Evolutionary conservation across 257 asterid species (phyloP).

Genomic region (Gentiana macrophylla): DNA sequence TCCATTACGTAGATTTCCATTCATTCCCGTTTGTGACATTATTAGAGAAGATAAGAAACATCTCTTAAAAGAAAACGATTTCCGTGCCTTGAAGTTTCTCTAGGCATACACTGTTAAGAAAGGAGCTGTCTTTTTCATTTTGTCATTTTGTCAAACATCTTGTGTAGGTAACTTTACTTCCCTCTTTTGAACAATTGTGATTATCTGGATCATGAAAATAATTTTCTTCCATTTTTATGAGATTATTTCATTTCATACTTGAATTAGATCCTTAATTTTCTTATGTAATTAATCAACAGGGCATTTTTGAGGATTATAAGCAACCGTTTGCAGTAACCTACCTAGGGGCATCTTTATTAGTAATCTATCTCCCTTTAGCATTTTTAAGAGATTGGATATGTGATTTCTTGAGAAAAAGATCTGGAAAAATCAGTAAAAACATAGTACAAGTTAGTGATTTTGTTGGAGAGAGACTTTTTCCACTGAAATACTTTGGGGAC

Average conservation of each 20-base stretch:
- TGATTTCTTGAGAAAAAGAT: slow-evolving; percentile 39
- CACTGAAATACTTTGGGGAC: slow-evolving; percentile 52
- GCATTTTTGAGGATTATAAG: slow-evolving; percentile 78
- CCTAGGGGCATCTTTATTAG: slow-evolving; percentile 95
- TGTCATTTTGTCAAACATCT: too few species aligned
- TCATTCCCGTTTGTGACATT: too few species aligned
- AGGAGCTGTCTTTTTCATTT: too few species aligned
- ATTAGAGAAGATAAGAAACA: too few species aligned
- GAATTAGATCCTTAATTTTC: not conserved
- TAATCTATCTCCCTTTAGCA: slow-evolving; percentile 86
- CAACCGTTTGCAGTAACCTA: slow-evolving; percentile 99
- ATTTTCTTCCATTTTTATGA: not conserved
- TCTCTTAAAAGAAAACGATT: too few species aligned
- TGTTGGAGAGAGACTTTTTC: slow-evolving; percentile 26
- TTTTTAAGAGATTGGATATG: slow-evolving; percentile 64
- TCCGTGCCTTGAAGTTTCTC: too few species aligned
- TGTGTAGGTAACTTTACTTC: too few species aligned
- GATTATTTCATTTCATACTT: not conserved
- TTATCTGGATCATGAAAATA: not conserved
- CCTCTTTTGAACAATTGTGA: not conserved
- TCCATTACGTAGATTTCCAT: too few species aligned
- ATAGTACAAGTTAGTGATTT: slow-evolving; percentile 19
- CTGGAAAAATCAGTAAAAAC: slow-evolving; percentile 25
- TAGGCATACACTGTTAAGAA: too few species aligned
- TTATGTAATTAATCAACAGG: slow-evolving; percentile 34